Base-by-base conservation (phyloP, 805 yeast genomes). In the Starmerella geochares region DNA sequence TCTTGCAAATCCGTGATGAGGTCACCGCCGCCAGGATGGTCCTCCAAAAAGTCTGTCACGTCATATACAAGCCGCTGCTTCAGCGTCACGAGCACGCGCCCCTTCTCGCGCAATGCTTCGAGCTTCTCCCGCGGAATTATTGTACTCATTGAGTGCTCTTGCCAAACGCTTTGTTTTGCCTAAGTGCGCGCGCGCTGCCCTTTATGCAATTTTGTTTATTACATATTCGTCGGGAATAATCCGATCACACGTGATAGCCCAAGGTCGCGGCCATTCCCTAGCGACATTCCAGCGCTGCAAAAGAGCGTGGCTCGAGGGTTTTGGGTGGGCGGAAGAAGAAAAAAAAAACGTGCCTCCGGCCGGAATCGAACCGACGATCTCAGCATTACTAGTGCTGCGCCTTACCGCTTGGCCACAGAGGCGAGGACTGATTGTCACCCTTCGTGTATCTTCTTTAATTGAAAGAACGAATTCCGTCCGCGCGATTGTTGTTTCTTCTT, bases 311-410 rank as follows among this genome's bases (percentile, higher is more conserved):
- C n/a, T n/a, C n/a, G n/a, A n/a, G n/a, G n/a, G n/a, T n/a, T n/a
- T n/a, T n/a, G n/a, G n/a, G n/a, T 29, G 32, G 6, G 32, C 14
- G n/a, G n/a, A 2, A 29, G 14, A 29, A 29, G 47, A 58, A 64
- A 64, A 65, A 63, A 16, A 7, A 7, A 16, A 32, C 20, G 2
- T 61, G 80, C 80, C 78, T 72, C 77, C 77, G 77, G 75, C 77
- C 81, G 76, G 81, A 77, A 69, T 78, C 73, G 82, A 78, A 77
- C 82, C 77, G 81, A 80, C 78, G 85, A 79, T 80, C 84, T 79
- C 79, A 78, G 80, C 85, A 80, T 80, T 80, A 80, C 85, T 79
- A 80, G 85, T 80, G 85, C 80, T 79, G 79, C 85, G 85, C 86
- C 83, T 81, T 79, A 80, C 85, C 85, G 71, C 76, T 74, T 73